A percentile compares a stretch with the other conserved stretches of the same genome.
Evolutionary conservation across 306 rosid genomes (phyloP).

Genomic region (Sicyos baderoa): DNA sequence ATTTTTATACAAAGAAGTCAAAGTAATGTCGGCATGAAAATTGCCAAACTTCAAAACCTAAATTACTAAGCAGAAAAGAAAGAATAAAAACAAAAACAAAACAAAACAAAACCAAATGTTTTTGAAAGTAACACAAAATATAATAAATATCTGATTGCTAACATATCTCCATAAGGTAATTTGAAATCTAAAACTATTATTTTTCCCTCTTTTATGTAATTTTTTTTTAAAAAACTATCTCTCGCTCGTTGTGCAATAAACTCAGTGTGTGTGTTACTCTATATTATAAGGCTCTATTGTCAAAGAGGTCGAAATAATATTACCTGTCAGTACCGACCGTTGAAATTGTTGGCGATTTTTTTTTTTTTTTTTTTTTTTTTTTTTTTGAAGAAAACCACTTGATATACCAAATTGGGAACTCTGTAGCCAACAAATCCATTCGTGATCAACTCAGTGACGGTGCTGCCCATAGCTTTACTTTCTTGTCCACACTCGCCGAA

Average conservation of each 20-base stretch:
- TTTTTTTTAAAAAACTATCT: neutral
- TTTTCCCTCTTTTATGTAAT: neutral
- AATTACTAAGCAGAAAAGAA: neutral
- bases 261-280: neutral
- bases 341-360: too few relatives aligned
- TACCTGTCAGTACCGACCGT: neutral
- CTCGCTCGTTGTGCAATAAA: neutral
- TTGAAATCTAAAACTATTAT: slow-evolving; percentile 8
- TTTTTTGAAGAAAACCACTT: slow-evolving; percentile 6
- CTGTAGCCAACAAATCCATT: slow-evolving; percentile 11
- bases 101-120: neutral
- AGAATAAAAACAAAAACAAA: neutral
- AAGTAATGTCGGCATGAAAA: neutral
- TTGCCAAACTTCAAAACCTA: neutral
- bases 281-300: neutral
- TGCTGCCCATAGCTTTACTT: slow-evolving; percentile 90
- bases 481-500: slow-evolving; percentile 79
- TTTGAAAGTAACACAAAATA: neutral
- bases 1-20: neutral
- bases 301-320: neutral
- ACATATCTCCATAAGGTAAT: neutral
- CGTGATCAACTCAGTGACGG: slow-evolving; percentile 34
- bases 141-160: neutral
- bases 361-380: too few relatives aligned
- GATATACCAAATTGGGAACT: neutral